A percentile compares a stretch with the other conserved stretches of the same genome.
These are phyloP conservation scores for Chalaropsis thielavioides DNA, from an alignment of 2,329 filamentous ascomycete species.

Conservation along the genomic window DNA sequence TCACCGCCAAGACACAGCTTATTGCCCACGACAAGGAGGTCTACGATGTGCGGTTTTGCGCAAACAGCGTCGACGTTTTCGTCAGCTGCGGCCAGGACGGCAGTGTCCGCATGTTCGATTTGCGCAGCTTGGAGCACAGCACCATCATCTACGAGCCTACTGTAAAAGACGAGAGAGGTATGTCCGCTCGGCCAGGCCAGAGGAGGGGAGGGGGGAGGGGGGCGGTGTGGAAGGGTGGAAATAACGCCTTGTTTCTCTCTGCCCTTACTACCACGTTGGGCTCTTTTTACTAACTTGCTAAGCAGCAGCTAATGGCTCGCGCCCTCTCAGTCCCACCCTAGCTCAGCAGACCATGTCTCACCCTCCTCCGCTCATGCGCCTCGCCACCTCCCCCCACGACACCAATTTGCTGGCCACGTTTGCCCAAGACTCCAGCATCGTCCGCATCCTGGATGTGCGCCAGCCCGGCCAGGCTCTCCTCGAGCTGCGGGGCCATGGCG, in stretches of 20 bases:
- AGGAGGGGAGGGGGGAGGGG: no score
- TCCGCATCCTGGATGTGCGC: conserved; percentile 88
- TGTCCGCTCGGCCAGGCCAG: not conserved
- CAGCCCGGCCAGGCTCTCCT: conserved; percentile 91
- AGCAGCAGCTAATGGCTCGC: conserved; percentile 41
- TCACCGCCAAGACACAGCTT: conserved; percentile 94
- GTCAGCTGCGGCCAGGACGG: conserved; percentile 96
- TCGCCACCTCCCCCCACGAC: conserved; percentile 88
- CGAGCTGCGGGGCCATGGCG: conserved; percentile 78
- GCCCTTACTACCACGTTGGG: not conserved
- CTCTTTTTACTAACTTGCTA: conserved; percentile 8
- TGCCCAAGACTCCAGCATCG: conserved; percentile 78
- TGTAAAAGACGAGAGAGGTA: conserved; percentile 65
- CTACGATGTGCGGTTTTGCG: conserved; percentile 95
- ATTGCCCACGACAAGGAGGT: conserved; percentile 99
- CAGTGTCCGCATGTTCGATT: conserved; percentile 96
- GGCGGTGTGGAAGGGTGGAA: no score
- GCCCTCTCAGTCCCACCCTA: conserved; percentile 54
- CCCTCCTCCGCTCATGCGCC: conserved; percentile 61
- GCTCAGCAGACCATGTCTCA: conserved; percentile 64
- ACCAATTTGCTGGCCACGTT: conserved; percentile 94
- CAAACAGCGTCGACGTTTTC: conserved; percentile 96
- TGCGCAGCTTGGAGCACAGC: conserved; percentile 89
- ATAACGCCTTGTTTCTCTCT: not conserved
- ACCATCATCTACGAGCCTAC: conserved; percentile 98